phyloP scores from a whole-genome alignment of 1,284 basidiomycete species.

The Sutorius eximius region DNA sequence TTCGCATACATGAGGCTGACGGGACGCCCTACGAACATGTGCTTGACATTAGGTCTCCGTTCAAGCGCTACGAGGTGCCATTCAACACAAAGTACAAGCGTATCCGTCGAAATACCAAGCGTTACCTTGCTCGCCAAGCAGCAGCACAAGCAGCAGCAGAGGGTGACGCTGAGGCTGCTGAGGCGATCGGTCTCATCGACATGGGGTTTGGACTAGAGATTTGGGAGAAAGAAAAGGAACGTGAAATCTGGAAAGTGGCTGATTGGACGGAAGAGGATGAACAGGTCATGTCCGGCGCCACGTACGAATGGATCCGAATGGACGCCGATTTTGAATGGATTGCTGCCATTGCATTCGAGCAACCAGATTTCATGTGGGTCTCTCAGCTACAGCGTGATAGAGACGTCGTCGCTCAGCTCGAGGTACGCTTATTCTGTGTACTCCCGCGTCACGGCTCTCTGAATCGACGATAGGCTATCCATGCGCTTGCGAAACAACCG shows the following conservation, averaged over 20 bases:
- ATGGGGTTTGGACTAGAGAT: slow-evolving; percentile 94
- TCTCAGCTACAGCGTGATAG: slow-evolving; percentile 94
- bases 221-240: slow-evolving; percentile 94
- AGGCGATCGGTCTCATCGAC: slow-evolving; percentile 92
- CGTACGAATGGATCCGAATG: slow-evolving; percentile 99
- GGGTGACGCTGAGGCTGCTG: slow-evolving; percentile 86
- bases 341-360: slow-evolving; percentile 87
- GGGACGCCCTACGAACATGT: slow-evolving; percentile 99
- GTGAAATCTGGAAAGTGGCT: slow-evolving; percentile 92
- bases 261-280: slow-evolving; percentile 99
- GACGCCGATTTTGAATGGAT: slow-evolving; percentile 99
- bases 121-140: slow-evolving; percentile 90
- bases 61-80: slow-evolving; percentile 94
- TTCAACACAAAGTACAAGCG: slow-evolving; percentile 99
- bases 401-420: slow-evolving; percentile 97
- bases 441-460: not conserved
- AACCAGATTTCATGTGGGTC: slow-evolving; percentile 99
- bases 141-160: slow-evolving; percentile 92
- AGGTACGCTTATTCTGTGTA: slow-evolving; percentile 54
- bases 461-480: slow-evolving; percentile 64
- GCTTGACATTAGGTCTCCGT: slow-evolving; percentile 82
- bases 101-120: slow-evolving; percentile 90
- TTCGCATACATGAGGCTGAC: slow-evolving; percentile 98
- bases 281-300: slow-evolving; percentile 87
- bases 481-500: slow-evolving; percentile 79